Base-by-base conservation (phyloP, 306 rosid genomes). In the Glycine soja region DNA sequence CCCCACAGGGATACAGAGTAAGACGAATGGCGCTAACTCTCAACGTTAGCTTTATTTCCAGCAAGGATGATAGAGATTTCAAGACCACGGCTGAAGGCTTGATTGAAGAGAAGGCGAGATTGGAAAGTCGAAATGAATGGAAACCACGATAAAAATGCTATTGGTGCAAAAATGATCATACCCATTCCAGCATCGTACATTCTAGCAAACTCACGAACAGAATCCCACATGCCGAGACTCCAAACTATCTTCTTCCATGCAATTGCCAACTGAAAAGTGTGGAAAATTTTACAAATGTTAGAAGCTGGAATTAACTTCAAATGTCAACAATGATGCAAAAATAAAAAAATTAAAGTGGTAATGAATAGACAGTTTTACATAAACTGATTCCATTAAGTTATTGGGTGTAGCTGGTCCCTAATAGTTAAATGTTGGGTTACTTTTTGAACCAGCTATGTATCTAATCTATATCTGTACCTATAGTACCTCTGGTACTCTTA, bases 101-200 rank as follows among this genome's bases (percentile, higher is more conserved):
- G 99, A 83, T 95, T 95, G 62, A 91, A 95, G 76, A 95, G 94
- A 74, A 95, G 97, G 53, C 99, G 98, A 69, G 99, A 95, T 83
- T 93, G 99, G 87, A 95, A 93, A 24, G 99, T 95, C 50, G 99
- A 91, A 80, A 95, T 76, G 89, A 95, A 95, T 0, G 99, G 98
- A 87, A 95, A 95, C 99, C 99, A 95, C 7, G 99, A 91, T 52
- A 95, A 65, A 69, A 95, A 52, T 3, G 92, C 97, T 66, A 93
- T 64, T 0, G 99, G 98, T 16, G 91, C 80, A 57, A 95, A 95
- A 53, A 93, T 90, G 43, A 95, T 79, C 88, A 91, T 72, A 7
- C 99, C 99, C 99, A 95, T 95, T 68, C 94, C 97, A n/a, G 99
- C 99, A 85, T 95, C 99, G 70, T 93, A 95, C 93, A 95, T 85